These are phyloP conservation scores for Botrytis fragariae DNA, from an alignment of 2,329 filamentous ascomycete species.

Conservation along the genomic window DNA sequence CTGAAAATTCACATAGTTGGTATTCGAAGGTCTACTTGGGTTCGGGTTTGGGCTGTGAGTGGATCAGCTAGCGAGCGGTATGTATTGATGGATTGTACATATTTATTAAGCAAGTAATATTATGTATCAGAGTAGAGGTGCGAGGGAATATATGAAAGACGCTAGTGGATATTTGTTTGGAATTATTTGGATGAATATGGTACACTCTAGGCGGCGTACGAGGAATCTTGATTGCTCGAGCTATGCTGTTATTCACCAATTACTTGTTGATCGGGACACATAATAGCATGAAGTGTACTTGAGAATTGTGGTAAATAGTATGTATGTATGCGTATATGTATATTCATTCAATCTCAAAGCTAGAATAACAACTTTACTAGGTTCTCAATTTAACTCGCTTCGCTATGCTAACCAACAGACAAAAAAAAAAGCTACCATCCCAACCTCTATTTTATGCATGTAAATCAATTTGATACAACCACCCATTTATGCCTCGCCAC, in stretches of 20 bases:
- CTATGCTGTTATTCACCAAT: background rate
- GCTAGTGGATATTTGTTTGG: background rate
- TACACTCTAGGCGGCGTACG: too few species aligned
- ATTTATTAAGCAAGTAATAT: background rate
- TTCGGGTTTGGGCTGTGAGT: background rate
- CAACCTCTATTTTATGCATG: constrained; percentile 3
- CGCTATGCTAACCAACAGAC: background rate
- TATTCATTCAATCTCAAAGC: background rate
- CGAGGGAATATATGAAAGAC: background rate
- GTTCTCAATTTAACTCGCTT: background rate
- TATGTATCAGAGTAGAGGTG: background rate
- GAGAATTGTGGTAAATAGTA: background rate
- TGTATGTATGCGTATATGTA: background rate
- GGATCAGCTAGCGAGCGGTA: background rate
- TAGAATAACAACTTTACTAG: too few species aligned
- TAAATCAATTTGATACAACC: constrained; percentile 3
- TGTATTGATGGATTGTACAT: background rate
- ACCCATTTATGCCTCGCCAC: background rate
- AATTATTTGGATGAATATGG: background rate
- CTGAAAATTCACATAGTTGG: background rate
- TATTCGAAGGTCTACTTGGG: background rate
- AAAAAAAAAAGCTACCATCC: background rate
- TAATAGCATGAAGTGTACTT: background rate
- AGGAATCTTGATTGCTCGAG: background rate
- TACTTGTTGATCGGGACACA: background rate